These are phyloP conservation scores for Nannochloris sp. DNA, from an alignment of 139 green algal genomes.

Conservation along the genomic window DNA sequence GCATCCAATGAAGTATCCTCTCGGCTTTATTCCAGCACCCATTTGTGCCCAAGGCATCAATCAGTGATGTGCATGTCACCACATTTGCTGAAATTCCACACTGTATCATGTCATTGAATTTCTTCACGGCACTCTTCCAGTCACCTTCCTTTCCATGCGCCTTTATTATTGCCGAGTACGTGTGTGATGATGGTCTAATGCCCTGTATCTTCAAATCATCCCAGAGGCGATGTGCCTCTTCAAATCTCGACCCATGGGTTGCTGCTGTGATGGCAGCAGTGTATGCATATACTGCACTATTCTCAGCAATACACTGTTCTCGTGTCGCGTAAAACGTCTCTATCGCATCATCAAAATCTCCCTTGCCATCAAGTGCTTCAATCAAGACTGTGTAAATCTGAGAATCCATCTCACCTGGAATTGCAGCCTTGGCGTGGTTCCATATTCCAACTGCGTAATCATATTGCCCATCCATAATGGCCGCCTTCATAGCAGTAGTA, in stretches of 20 bases:
- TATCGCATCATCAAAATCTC: conserved; percentile 58
- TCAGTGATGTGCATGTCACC: conserved; percentile 79
- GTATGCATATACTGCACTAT: conserved; percentile 69
- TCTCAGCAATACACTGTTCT: conserved; percentile 22
- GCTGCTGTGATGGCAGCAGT: conserved; percentile 79
- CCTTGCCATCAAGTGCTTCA: conserved; percentile 62
- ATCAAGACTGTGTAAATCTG: conserved; percentile 71
- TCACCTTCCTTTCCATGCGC: conserved; percentile 63
- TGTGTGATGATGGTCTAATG: conserved; percentile 54
- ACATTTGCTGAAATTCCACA: conserved; percentile 68
- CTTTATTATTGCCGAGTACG: conserved; percentile 72
- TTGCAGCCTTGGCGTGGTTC: conserved; percentile 36
- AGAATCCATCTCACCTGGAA: conserved; percentile 58
- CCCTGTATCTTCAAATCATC: conserved; percentile 58
- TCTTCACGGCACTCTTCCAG: conserved; percentile 57
- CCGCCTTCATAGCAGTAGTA: conserved; percentile 79
- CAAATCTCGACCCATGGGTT: conserved; percentile 47
- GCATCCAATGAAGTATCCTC: conserved; percentile 46
- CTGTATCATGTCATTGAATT: conserved; percentile 79
- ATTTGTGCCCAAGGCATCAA: conserved; percentile 66
- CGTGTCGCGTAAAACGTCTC: conserved; percentile 59
- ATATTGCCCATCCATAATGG: conserved; percentile 51
- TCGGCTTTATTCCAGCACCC: conserved; percentile 68
- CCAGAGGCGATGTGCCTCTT: conserved; percentile 61
- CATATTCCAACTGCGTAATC: conserved; percentile 52